phyloP scores from a whole-genome alignment of 73 alveolate genomes.

The Vitrella brassicaformis region DNA sequence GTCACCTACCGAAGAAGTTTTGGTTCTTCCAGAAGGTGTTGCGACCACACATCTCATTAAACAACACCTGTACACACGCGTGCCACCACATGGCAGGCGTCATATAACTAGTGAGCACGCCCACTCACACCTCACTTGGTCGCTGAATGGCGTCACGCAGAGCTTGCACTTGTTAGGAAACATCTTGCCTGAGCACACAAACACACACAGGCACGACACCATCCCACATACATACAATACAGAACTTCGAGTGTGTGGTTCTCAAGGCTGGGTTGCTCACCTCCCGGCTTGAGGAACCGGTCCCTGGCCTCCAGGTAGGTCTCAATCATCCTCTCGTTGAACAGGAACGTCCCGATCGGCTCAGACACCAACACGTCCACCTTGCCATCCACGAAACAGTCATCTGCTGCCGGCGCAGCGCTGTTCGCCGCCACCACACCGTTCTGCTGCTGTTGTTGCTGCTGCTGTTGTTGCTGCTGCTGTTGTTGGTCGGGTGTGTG shows the following conservation, averaged over 20 bases:
- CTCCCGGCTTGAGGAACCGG: constrained; percentile 44
- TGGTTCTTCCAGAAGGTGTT: neutral
- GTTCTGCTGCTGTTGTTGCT: no score
- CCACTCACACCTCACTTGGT: constrained; percentile 6
- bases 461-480: no score
- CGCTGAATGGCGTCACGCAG: constrained; percentile 42
- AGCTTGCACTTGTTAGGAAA: constrained; percentile 50
- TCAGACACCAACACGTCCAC: constrained; percentile 57
- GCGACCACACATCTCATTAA: neutral
- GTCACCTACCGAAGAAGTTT: neutral
- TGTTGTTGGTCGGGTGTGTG: no score
- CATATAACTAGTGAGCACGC: neutral
- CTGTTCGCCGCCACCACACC: no score
- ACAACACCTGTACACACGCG: neutral
- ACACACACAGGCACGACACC: neutral
- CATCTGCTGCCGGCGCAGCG: no score
- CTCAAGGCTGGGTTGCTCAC: neutral
- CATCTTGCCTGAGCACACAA: constrained; percentile 38
- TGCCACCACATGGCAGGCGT: neutral
- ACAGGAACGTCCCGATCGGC: constrained; percentile 58
- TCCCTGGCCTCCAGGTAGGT: constrained; percentile 60
- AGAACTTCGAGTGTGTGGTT: neutral
- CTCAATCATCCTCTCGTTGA: constrained; percentile 64
- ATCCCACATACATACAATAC: neutral
- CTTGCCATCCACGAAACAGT: no score